phyloP scores from a whole-genome alignment of 192 early-diverging fungal species.

The Phlyctochytrium bullatum region DNA sequence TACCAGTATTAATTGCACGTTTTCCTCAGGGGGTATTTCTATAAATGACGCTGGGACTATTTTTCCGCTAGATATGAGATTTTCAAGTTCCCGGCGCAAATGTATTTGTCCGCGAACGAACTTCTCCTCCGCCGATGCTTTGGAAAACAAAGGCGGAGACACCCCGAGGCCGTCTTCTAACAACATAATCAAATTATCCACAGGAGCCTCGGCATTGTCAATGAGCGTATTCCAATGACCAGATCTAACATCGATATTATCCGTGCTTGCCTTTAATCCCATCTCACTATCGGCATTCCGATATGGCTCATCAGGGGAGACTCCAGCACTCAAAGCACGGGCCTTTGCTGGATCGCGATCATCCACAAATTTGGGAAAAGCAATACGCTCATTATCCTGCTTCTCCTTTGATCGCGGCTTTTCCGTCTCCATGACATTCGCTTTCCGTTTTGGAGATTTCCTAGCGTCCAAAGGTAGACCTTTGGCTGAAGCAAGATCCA shows the following conservation, averaged over 20 bases:
- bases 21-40: constrained; percentile 62
- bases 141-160: constrained; percentile 65
- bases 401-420: not conserved
- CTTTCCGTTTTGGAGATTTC: constrained; percentile 32
- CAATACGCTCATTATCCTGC: too few relatives aligned
- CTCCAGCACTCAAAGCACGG: too few relatives aligned
- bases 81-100: constrained; percentile 70
- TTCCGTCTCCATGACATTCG: constrained; percentile 7
- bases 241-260: too few relatives aligned
- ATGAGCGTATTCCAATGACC: too few relatives aligned
- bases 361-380: too few relatives aligned
- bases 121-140: constrained; percentile 64
- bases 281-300: too few relatives aligned
- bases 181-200: constrained; percentile 62
- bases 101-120: constrained; percentile 69
- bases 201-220: too few relatives aligned
- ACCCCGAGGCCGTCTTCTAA: constrained; percentile 65
- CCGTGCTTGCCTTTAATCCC: too few relatives aligned
- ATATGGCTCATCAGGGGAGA: too few relatives aligned
- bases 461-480: constrained; percentile 25
- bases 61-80: constrained; percentile 66
- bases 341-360: too few relatives aligned
- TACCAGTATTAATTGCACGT: constrained; percentile 72
- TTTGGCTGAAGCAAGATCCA: constrained; percentile 46
- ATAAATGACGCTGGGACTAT: constrained; percentile 61